Conservation (phyloP, 805 yeast genomes). For the Pichia membranifaciens region DNA sequence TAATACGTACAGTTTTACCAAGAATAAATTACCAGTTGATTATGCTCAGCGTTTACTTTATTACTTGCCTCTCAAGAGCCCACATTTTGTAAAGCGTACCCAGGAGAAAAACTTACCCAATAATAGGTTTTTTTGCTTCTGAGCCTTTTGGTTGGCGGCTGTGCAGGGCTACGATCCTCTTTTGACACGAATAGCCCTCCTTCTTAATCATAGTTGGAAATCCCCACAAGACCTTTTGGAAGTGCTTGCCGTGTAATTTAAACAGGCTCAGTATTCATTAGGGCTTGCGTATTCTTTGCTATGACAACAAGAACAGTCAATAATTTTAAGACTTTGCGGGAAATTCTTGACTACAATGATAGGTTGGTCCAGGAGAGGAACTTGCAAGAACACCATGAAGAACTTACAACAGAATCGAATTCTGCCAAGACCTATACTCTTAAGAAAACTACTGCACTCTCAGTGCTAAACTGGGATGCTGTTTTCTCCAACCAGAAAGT, state of each 20-base stretch:
- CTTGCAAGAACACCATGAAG: not conserved
- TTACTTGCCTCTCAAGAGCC: too few species aligned
- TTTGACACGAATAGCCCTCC: not conserved
- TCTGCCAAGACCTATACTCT: not conserved
- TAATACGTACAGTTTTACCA: too few species aligned
- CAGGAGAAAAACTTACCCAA: too few species aligned
- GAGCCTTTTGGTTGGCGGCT: too few species aligned
- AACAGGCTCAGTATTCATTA: too few species aligned
- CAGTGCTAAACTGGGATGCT: slow-evolving; percentile 24
- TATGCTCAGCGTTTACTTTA: too few species aligned
- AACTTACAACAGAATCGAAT: not conserved
- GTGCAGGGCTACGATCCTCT: too few species aligned
- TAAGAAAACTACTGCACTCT: slow-evolving; percentile 3
- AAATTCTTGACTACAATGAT: slow-evolving; percentile 13
- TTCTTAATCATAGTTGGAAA: not conserved
- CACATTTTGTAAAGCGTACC: too few species aligned
- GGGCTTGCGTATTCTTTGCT: slow-evolving; percentile 4
- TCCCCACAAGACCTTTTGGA: too few species aligned
- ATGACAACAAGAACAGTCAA: slow-evolving; percentile 12
- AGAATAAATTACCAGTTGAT: too few species aligned
- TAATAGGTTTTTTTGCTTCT: too few species aligned
- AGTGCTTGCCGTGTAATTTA: too few species aligned
- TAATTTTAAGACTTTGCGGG: slow-evolving; percentile 10
- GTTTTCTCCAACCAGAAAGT: slow-evolving; percentile 20
- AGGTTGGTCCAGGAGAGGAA: not conserved